Conservation (phyloP, 1,139 yeast species). For the Geotrichum phurueaensis region DNA sequence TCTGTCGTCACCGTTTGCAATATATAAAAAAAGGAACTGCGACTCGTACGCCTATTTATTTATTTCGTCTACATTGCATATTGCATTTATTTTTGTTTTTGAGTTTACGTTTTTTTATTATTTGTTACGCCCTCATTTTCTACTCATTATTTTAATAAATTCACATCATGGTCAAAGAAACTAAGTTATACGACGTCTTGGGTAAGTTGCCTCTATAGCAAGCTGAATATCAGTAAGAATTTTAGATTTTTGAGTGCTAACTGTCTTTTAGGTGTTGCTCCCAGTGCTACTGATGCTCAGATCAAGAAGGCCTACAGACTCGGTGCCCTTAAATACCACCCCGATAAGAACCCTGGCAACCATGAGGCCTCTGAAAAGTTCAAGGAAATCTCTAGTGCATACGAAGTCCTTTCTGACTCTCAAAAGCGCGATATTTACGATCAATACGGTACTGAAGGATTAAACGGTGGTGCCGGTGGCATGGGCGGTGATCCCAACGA, state of each 20-base stretch:
- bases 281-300: conserved; percentile 72
- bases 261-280: conserved; percentile 52
- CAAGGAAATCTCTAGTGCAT: conserved; percentile 77
- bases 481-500: conserved; percentile 78
- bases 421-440: conserved; percentile 89
- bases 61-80: neutral
- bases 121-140: neutral
- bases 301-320: conserved; percentile 94
- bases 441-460: conserved; percentile 88
- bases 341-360: conserved; percentile 65
- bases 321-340: conserved; percentile 88
- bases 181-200: conserved; percentile 76
- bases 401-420: conserved; percentile 78
- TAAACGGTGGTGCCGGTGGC: conserved; percentile 67
- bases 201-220: neutral
- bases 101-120: neutral
- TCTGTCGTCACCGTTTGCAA: neutral
- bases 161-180: conserved; percentile 73
- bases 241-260: neutral
- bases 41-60: neutral
- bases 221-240: too few species aligned
- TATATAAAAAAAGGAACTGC: neutral
- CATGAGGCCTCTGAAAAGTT: conserved; percentile 94
- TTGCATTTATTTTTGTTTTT: conserved; percentile 3
- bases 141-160: neutral